phyloP scores from a whole-genome alignment of 2,329 filamentous ascomycete species.

The Keithomyces neogunnii region DNA sequence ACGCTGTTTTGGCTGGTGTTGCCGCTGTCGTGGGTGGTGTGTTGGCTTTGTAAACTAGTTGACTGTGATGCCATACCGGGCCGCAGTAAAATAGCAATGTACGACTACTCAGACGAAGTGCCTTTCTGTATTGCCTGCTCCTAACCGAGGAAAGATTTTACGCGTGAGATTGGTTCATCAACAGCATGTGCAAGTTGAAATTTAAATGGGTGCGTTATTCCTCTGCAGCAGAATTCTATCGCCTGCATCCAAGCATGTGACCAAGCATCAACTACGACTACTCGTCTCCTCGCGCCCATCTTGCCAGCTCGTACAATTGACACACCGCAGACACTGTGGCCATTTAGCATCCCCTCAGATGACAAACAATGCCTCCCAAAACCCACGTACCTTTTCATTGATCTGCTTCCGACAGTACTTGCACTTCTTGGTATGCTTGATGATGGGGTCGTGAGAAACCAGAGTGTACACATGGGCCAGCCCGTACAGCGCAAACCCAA shows the following conservation, averaged over 20 bases:
- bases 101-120: too few relatives aligned
- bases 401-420: slow-evolving; percentile 57
- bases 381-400: slow-evolving; percentile 45
- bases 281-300: slow-evolving; percentile 37
- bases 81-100: too few relatives aligned
- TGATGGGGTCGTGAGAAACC: slow-evolving; percentile 55
- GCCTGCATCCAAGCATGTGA: too few relatives aligned
- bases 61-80: background rate
- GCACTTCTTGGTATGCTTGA: slow-evolving; percentile 63
- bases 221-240: too few relatives aligned
- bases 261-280: background rate
- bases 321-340: slow-evolving; percentile 33
- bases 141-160: too few relatives aligned
- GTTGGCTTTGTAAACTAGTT: slow-evolving; percentile 23
- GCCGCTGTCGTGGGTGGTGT: slow-evolving; percentile 25
- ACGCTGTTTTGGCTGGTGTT: slow-evolving; percentile 26
- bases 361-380: too few relatives aligned
- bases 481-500: slow-evolving; percentile 57
- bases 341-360: background rate
- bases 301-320: slow-evolving; percentile 44
- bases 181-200: too few relatives aligned
- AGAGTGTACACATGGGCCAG: slow-evolving; percentile 56
- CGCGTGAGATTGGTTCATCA: too few relatives aligned
- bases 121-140: too few relatives aligned
- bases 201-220: too few relatives aligned